These are phyloP conservation scores for Akanthomyces muscarius DNA, from an alignment of 2,329 filamentous ascomycete genomes.

Conservation along the genomic window DNA sequence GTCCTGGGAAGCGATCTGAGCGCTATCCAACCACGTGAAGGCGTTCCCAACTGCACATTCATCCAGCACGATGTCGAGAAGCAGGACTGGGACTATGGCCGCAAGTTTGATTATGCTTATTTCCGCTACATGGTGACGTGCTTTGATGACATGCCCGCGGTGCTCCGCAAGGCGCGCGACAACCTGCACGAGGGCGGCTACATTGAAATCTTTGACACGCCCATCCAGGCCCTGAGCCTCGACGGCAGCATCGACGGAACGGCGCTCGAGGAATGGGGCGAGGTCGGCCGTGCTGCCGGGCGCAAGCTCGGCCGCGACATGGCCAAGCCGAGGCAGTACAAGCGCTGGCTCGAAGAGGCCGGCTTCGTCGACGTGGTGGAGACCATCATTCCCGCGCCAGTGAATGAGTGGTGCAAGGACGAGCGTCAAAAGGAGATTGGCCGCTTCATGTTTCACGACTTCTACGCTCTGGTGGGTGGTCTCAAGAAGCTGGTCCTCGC, in stretches of 20 bases:
- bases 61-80: conserved; percentile 15
- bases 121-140: conserved; percentile 47
- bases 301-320: conserved; percentile 27
- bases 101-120: conserved; percentile 52
- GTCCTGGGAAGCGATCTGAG: conserved; percentile 30
- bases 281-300: conserved; percentile 13
- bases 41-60: conserved; percentile 12
- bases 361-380: conserved; percentile 33
- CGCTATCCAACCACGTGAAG: conserved; percentile 39
- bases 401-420: conserved; percentile 30
- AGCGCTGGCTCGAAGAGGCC: conserved; percentile 28
- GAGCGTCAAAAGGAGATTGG: conserved; percentile 14
- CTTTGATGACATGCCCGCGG: conserved; percentile 45
- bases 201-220: conserved; percentile 36
- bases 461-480: conserved; percentile 4
- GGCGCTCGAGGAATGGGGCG: conserved; percentile 23
- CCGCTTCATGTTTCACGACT: conserved; percentile 16
- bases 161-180: conserved; percentile 44
- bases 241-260: conserved; percentile 13
- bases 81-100: conserved; percentile 12
- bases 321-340: conserved; percentile 22
- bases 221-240: conserved; percentile 22
- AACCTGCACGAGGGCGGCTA: conserved; percentile 39
- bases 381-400: conserved; percentile 25
- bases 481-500: conserved; percentile 17